Evolutionary conservation across 2,329 filamentous ascomycete genomes (phyloP), one percentile per base, ranked within the genome.

Genomic region (Gaeumannomyces tritici): DNA sequence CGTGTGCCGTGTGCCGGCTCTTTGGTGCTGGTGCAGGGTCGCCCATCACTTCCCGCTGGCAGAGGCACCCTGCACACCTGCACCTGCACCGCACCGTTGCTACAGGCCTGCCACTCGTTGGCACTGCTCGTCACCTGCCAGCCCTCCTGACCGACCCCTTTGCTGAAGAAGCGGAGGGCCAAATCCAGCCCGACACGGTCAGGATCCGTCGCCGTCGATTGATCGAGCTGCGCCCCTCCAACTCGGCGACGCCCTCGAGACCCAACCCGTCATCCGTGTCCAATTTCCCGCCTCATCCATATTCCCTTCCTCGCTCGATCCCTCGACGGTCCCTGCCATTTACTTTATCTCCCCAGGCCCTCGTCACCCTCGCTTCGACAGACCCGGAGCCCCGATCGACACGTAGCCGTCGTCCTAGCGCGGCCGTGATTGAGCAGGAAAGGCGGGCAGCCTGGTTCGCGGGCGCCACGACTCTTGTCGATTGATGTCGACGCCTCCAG

Each of bases 91-190:
- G 9, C 18, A 21, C 21, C 35, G 12, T 21, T 51, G 42, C 42
- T 51, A 21, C 31, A 27, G 58, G 60, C 33, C 54, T 33, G 55
- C 56, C 57, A 62, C 51, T 27, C 26, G 26, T 62, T 62, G 61
- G 55, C 61, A 61, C 27, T 61, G 51, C 15, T 35, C 12, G 61
- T 62, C 61, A 62, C 55, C 57, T 62, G 55, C 61, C 55, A 58
- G 42, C 55, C 21, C 33, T 60, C 55, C 26, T 56, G 55, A 56
- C 55, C 55, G 55, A 56, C 55, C 42, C 42, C 42, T 51, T 51
- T 51, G 42, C 42, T 51, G 42, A 51, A 51, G 42, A 51, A 51
- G 42, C 21, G 42, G 42, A 51, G 42, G 42, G 21, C 58, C 58
- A 60, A 26, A 60, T 21, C 24, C 57, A 60, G 58, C 58, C 59